phyloP scores from a whole-genome alignment of 2,329 filamentous ascomycete genomes.

The Colletotrichum phormii region DNA sequence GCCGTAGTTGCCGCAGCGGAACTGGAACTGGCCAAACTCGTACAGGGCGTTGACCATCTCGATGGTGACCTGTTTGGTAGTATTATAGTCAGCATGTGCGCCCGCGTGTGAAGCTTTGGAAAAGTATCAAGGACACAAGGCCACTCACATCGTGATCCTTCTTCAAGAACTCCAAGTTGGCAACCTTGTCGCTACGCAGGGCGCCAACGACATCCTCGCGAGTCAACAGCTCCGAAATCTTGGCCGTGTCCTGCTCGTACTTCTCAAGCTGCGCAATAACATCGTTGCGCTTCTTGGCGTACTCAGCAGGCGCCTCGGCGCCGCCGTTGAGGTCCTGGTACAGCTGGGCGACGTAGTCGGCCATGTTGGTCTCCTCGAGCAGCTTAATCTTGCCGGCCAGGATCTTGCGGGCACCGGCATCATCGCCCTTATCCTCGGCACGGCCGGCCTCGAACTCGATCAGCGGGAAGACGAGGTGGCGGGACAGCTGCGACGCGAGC shows the following conservation, averaged over 20 bases:
- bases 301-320: constrained; percentile 83
- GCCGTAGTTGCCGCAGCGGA: constrained; percentile 94
- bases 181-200: constrained; percentile 95
- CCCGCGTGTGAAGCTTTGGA: not conserved
- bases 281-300: constrained; percentile 88
- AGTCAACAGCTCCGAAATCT: constrained; percentile 87
- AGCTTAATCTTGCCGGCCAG: constrained; percentile 91
- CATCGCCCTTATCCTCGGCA: constrained; percentile 78
- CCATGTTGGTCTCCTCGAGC: constrained; percentile 98
- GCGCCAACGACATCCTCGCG: constrained; percentile 92
- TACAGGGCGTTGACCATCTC: constrained; percentile 97
- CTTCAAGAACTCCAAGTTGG: constrained; percentile 98
- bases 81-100: constrained; percentile 25
- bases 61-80: constrained; percentile 74
- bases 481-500: constrained; percentile 91
- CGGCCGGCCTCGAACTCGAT: constrained; percentile 90
- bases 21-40: constrained; percentile 97
- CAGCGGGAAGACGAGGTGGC: constrained; percentile 95
- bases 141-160: constrained; percentile 87
- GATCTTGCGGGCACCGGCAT: constrained; percentile 73
- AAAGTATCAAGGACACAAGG: not conserved
- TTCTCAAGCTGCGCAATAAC: constrained; percentile 86
- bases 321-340: constrained; percentile 90
- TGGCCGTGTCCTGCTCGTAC: constrained; percentile 87
- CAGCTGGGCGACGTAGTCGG: constrained; percentile 92